Percentiles rank a stretch among this genome's conserved stretches.
Evolutionary conservation across 179 eudicot species (phyloP).

Genomic region (Actinidia chinensis): DNA sequence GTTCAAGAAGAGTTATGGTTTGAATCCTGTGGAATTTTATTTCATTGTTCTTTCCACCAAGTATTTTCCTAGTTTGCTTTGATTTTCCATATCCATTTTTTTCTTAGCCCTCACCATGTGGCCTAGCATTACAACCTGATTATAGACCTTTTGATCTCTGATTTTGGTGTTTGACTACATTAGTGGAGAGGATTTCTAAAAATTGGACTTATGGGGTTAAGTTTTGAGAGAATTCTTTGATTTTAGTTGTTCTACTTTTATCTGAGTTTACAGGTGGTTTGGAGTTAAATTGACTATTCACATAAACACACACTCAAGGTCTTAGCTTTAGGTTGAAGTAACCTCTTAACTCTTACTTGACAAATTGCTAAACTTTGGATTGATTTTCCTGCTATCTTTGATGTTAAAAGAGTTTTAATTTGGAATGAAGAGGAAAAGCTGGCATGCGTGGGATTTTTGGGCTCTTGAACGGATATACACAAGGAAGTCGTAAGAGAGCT

Average conservation of each 20-base stretch:
- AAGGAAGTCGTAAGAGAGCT: not conserved
- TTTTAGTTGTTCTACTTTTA: not conserved
- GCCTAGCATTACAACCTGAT: not conserved
- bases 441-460: not conserved
- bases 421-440: not conserved
- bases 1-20: not conserved
- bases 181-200: not conserved
- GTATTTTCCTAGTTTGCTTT: not conserved
- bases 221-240: not conserved
- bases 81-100: not conserved
- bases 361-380: not conserved
- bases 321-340: not conserved
- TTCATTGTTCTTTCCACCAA: not conserved
- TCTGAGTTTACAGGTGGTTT: not conserved
- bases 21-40: not conserved
- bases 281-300: not conserved
- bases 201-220: not conserved
- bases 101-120: not conserved
- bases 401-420: not conserved
- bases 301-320: not conserved
- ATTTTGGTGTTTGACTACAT: not conserved
- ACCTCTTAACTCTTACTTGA: not conserved
- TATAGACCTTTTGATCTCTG: not conserved
- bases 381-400: not conserved
- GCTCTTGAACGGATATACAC: not conserved